Evolutionary conservation across 1,284 basidiomycete genomes (phyloP).

Genomic region (Leccinum insolens): DNA sequence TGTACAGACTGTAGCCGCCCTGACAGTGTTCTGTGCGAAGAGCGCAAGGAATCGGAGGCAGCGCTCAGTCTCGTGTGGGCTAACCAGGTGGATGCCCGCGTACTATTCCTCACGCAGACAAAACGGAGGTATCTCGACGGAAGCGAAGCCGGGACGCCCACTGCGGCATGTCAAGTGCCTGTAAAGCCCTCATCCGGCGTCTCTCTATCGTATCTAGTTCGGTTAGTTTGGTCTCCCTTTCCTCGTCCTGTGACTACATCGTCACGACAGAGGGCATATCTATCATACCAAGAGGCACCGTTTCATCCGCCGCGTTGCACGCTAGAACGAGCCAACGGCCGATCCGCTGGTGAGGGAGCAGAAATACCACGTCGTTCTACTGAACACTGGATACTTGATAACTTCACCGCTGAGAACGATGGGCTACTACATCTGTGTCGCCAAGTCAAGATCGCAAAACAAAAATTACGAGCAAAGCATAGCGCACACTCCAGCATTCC

Average conservation of each 20-base stretch:
- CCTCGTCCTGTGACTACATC: slow-evolving; percentile 72
- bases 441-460: slow-evolving; percentile 15
- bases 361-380: slow-evolving; percentile 35
- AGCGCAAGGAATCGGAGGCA: slow-evolving; percentile 64
- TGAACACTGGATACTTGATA: slow-evolving; percentile 42
- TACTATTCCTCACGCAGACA: slow-evolving; percentile 48
- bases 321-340: slow-evolving; percentile 1
- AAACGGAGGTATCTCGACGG: slow-evolving; percentile 59
- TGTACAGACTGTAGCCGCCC: slow-evolving; percentile 71
- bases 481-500: slow-evolving; percentile 96
- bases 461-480: slow-evolving; percentile 13
- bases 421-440: slow-evolving; percentile 58
- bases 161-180: slow-evolving; percentile 1
- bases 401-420: slow-evolving; percentile 11
- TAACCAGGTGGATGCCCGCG: slow-evolving; percentile 82
- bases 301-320: slow-evolving; percentile 9
- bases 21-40: slow-evolving; percentile 56
- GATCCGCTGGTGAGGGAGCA: slow-evolving; percentile 1
- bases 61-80: slow-evolving; percentile 89
- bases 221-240: slow-evolving; percentile 61
- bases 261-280: slow-evolving; percentile 64
- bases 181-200: slow-evolving; percentile 51
- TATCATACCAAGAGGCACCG: slow-evolving; percentile 31
- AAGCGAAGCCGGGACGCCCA: slow-evolving; percentile 13
- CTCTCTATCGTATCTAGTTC: slow-evolving; percentile 61